phyloP scores from a whole-genome alignment of 805 yeast genomes.

The Yamadazyma olivae region DNA sequence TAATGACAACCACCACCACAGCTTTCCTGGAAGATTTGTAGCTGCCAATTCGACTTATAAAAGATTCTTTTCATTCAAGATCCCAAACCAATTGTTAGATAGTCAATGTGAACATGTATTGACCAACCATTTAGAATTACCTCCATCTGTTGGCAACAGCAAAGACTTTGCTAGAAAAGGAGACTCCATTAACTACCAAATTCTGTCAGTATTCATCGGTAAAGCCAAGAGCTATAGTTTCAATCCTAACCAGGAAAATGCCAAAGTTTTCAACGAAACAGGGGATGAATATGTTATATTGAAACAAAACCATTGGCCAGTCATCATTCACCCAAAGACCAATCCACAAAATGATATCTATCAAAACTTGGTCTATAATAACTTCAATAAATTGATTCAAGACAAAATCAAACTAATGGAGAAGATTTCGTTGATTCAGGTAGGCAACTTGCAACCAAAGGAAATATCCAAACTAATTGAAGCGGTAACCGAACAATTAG shows the following conservation, averaged over 20 bases:
- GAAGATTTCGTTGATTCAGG: neutral
- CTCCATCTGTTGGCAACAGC: constrained; percentile 33
- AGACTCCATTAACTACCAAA: constrained; percentile 28
- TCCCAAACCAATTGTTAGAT: constrained; percentile 36
- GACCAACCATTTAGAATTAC: constrained; percentile 30
- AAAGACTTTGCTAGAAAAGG: constrained; percentile 28
- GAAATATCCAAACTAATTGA: neutral
- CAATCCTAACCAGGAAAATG: constrained; percentile 11
- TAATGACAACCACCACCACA: constrained; percentile 5
- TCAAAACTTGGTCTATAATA: constrained; percentile 19
- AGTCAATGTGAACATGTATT: constrained; percentile 33
- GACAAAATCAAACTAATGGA: constrained; percentile 19
- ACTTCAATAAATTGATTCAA: constrained; percentile 23
- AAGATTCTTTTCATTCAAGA: constrained; percentile 39
- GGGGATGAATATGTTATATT: constrained; percentile 42
- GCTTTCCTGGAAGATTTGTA: constrained; percentile 1
- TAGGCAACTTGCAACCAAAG: no score
- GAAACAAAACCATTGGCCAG: constrained; percentile 19
- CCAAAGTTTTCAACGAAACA: constrained; percentile 26
- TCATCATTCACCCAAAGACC: constrained; percentile 8
- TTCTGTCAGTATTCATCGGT: constrained; percentile 37
- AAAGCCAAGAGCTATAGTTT: constrained; percentile 31
- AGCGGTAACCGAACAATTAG: constrained; percentile 1
- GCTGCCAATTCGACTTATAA: constrained; percentile 20
- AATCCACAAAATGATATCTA: constrained; percentile 9